Conservation (phyloP, 2,329 filamentous ascomycete species). For the Colletotrichum somersetense region DNA sequence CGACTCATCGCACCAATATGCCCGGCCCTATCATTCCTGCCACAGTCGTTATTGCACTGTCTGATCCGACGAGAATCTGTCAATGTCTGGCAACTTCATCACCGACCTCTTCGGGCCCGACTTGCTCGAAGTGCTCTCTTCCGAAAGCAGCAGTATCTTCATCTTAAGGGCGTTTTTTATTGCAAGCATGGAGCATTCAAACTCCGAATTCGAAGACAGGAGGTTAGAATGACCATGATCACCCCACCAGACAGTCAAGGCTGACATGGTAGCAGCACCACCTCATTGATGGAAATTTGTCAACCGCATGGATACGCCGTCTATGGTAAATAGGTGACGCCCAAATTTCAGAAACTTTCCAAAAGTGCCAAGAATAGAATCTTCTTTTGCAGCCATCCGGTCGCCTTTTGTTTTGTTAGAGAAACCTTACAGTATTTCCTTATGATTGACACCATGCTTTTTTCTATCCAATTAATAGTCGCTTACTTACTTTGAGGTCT, state of each 20-base stretch:
- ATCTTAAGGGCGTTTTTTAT: background rate
- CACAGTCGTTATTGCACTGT: background rate
- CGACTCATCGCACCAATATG: background rate
- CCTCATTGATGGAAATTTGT: background rate
- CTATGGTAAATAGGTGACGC: background rate
- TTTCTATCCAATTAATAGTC: background rate
- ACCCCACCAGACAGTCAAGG: no score
- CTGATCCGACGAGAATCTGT: conserved; percentile 16
- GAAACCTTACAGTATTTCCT: background rate
- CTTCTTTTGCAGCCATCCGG: background rate
- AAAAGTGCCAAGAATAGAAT: background rate
- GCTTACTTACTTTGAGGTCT: background rate
- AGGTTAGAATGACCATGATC: background rate
- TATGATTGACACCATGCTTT: background rate
- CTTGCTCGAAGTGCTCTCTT: conserved; percentile 1
- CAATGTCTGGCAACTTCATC: background rate
- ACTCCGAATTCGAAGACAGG: background rate
- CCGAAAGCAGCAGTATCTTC: background rate
- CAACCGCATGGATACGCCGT: no score
- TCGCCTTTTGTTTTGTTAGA: background rate
- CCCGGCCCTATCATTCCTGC: conserved; percentile 13
- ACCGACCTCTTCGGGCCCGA: background rate
- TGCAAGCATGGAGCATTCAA: background rate
- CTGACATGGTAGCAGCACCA: background rate
- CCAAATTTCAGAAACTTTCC: no score